Conservation (phyloP, 2,329 filamentous ascomycete species). For the Bipolaris oryzae region DNA sequence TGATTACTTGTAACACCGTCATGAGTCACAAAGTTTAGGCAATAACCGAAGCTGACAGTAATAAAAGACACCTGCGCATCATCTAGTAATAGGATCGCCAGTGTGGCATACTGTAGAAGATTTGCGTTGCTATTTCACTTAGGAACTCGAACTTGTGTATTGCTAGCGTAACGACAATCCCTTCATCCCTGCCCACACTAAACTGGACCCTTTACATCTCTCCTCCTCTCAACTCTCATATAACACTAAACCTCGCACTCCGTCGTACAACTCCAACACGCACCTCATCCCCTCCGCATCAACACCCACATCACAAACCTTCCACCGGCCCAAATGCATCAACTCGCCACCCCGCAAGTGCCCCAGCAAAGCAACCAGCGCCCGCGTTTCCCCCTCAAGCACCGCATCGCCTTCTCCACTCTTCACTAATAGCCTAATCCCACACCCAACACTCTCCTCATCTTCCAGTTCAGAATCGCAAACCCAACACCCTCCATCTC, state of each 20-base stretch:
- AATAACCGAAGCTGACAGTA: no score
- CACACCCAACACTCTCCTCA: not conserved
- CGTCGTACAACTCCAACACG: not conserved
- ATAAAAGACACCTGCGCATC: no score
- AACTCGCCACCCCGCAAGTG: not conserved
- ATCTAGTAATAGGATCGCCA: no score
- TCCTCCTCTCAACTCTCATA: not conserved
- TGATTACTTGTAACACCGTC: not conserved
- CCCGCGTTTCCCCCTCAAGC: not conserved
- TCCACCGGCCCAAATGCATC: not conserved
- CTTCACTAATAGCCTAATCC: not conserved
- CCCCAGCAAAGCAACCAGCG: not conserved
- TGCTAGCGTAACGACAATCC: no score
- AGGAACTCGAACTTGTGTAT: no score
- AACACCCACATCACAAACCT: not conserved
- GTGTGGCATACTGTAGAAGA: not conserved
- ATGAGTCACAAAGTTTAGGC: no score
- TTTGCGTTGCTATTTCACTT: not conserved
- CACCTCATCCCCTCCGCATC: not conserved
- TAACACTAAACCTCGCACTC: not conserved
- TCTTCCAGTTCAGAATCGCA: not conserved
- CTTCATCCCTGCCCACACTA: no score
- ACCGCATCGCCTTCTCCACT: not conserved
- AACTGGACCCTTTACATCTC: not conserved
- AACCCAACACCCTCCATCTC: no score